Evolutionary conservation across 192 early-diverging fungal species (phyloP).

Genomic region (Dimargaris xerosporica): DNA sequence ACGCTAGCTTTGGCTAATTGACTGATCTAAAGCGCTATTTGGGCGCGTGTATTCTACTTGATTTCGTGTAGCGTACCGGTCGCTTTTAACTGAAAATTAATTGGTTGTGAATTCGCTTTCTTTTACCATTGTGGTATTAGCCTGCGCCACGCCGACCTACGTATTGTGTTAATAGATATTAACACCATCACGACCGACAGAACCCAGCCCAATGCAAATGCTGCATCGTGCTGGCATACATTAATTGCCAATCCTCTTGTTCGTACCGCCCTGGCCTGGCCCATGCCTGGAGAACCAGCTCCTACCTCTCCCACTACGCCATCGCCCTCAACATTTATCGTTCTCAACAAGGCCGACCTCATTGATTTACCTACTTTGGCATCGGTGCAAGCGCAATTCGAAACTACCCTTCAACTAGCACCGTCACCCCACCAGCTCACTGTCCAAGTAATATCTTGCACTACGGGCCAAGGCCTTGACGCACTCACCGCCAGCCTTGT

Average conservation of each 20-base stretch:
- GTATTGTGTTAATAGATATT: no score
- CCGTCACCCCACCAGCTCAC: neutral
- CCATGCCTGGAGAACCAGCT: conserved; percentile 21
- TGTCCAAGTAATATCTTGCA: conserved; percentile 17
- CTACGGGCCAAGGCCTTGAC: conserved; percentile 16
- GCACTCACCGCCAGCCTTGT: conserved; percentile 18
- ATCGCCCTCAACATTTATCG: conserved; percentile 18
- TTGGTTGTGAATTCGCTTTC: no score
- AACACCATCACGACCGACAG: no score
- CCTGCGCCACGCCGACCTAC: no score
- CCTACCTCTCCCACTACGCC: no score
- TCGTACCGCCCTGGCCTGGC: neutral
- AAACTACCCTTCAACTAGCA: conserved; percentile 7
- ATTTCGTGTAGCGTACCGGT: no score
- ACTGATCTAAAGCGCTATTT: no score
- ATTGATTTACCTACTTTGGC: neutral
- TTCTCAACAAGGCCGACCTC: conserved; percentile 49
- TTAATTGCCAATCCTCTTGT: neutral
- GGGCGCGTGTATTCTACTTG: no score
- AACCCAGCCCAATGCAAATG: no score
- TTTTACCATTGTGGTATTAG: no score
- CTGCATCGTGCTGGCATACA: neutral
- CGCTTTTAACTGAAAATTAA: no score
- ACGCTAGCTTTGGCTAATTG: neutral
- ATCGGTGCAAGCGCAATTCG: neutral